Evolutionary conservation across 805 yeast species (phyloP).

Genomic region (Phaffomyces opuntiae): DNA sequence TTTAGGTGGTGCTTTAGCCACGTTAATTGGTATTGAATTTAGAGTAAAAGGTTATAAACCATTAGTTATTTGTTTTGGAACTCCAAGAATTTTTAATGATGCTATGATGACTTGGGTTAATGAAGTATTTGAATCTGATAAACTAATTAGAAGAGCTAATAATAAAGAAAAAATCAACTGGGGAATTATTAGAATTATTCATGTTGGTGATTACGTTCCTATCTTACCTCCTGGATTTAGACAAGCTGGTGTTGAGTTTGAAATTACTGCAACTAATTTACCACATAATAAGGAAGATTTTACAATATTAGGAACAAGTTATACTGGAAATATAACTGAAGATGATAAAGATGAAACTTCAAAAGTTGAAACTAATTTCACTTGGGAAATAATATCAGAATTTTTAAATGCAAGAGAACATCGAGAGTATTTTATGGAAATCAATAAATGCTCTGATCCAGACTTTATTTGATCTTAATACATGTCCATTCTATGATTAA

Average conservation of each 20-base stretch:
- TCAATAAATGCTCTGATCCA: constrained; percentile 26
- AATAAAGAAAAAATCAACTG: neutral
- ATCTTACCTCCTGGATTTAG: constrained; percentile 42
- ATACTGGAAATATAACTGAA: neutral
- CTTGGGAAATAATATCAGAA: constrained; percentile 6
- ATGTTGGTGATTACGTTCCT: constrained; percentile 54
- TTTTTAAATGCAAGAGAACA: constrained; percentile 31
- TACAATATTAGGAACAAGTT: constrained; percentile 7
- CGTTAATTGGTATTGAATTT: constrained; percentile 57
- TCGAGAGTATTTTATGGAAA: constrained; percentile 29
- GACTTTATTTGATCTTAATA: neutral
- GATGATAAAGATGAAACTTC: neutral
- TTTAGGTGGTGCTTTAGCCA: constrained; percentile 66
- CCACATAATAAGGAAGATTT: constrained; percentile 26
- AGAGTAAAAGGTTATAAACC: constrained; percentile 48
- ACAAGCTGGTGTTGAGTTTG: constrained; percentile 30
- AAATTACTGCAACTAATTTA: constrained; percentile 28
- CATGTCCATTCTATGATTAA: no score
- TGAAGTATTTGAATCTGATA: constrained; percentile 34
- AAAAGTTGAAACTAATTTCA: neutral
- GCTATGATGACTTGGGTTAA: constrained; percentile 49
- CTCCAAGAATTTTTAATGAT: constrained; percentile 59
- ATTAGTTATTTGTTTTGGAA: constrained; percentile 50
- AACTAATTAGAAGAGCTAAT: constrained; percentile 19
- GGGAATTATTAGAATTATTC: constrained; percentile 50